Base-by-base conservation (phyloP, 192 early-diverging fungal genomes). In the Gaertneriomyces sp. region DNA sequence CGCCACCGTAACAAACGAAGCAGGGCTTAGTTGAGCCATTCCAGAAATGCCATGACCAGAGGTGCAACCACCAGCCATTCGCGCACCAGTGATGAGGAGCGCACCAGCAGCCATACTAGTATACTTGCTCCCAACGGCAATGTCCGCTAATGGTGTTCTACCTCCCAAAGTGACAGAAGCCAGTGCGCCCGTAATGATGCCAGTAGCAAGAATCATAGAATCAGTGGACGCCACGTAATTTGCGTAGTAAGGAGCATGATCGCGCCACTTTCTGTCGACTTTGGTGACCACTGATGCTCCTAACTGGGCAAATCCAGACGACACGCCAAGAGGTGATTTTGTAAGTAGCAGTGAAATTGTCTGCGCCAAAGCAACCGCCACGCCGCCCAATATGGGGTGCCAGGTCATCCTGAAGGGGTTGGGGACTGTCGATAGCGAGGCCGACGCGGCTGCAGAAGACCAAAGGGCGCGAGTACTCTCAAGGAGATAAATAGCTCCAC, bases 51-150 rank as follows among this genome's bases (percentile, higher is more conserved):
- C 74, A 70, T 75, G 74, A 7, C 74, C 74, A 12, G 59, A 63
- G 33, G 74, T 74, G 56, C 74, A 75, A n/a, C 74, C 74, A 17
- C 62, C 72, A 16, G 74, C 74, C 14, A 75, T 25, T 9, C 74
- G 50, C 10, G 72, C 71, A 7, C 74, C 71, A 45, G 61, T 57
- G n/a, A 75, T 25, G 12, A 75, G 51, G 40, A 59, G 14, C 0
- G 64, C 5, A 7, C 74, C 74, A 20, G 71, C 74, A 1, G 57
- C 61, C 20, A 75, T 10, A 40, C 38, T 33, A 5, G 16, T 38
- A 4, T 17, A 20, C 39, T 43, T 7, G 47, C 54, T 11, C 16
- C 54, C 20, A 25, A 56, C 54, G 16, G 54, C 16, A 19, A 33
- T 56, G n/a, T n/a, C 20, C 20, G 54, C 54, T 1, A 11, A 25